Conservation (phyloP, 257 asterid genomes). For the Solanum stenotomum region DNA sequence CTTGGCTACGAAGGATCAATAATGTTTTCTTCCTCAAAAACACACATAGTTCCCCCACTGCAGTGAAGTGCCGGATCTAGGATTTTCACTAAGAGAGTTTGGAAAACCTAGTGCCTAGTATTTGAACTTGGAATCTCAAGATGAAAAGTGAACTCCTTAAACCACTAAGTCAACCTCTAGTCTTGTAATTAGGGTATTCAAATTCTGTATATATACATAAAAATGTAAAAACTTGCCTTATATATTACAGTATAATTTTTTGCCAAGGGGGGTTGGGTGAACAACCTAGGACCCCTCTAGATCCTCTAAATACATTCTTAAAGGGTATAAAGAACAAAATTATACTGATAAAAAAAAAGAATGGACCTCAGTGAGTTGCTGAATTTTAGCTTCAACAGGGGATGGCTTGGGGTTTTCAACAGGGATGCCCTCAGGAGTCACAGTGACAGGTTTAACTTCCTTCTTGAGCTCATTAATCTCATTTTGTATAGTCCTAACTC, state of each 20-base stretch:
- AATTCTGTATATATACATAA: too few relatives aligned
- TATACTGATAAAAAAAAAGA: background rate
- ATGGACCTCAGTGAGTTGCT: conserved; percentile 75
- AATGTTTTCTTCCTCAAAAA: background rate
- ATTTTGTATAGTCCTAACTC: conserved; percentile 68
- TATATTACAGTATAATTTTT: background rate
- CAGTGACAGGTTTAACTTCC: conserved; percentile 65
- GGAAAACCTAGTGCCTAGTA: background rate
- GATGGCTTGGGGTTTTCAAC: conserved; percentile 41
- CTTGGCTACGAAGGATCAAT: background rate
- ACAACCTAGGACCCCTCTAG: background rate
- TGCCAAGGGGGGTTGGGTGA: background rate
- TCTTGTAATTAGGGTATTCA: background rate
- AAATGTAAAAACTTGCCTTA: background rate
- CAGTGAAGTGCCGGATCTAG: background rate
- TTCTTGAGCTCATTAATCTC: conserved; percentile 79
- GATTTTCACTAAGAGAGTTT: background rate
- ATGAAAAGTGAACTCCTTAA: background rate
- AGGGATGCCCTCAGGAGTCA: conserved; percentile 49
- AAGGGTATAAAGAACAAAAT: background rate
- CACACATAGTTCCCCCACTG: background rate
- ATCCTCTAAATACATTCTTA: background rate
- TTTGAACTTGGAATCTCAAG: background rate
- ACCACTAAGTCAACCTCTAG: background rate
- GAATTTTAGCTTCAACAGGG: conserved; percentile 66